Evolutionary conservation across 768 basidiomycete genomes (phyloP).

Genomic region (Punctularia strigosozonata): DNA sequence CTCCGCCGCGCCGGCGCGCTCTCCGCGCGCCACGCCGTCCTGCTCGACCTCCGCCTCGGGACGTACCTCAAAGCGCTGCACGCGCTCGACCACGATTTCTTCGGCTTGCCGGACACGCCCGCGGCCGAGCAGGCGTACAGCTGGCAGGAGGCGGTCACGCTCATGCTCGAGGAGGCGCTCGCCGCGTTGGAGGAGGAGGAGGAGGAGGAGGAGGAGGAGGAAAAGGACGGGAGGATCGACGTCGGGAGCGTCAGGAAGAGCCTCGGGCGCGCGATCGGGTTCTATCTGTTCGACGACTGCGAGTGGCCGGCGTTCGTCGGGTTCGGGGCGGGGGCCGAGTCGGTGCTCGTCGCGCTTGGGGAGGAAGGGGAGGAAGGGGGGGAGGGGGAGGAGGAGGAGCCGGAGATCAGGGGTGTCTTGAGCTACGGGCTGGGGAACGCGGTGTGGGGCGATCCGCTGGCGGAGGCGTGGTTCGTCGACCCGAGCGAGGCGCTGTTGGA

Average conservation of each 20-base stretch:
- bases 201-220: conserved; percentile 12
- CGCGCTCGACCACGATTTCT: conserved; percentile 59
- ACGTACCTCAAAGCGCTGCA: conserved; percentile 53
- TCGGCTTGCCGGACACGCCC: conserved; percentile 34
- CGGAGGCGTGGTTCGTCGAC: conserved; percentile 52
- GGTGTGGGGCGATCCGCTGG: conserved; percentile 67
- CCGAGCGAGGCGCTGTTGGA: conserved; percentile 42
- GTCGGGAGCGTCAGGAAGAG: conserved; percentile 32
- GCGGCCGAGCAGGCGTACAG: conserved; percentile 32
- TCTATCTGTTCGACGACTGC: conserved; percentile 67
- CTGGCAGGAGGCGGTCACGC: conserved; percentile 69
- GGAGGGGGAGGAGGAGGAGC: conserved; percentile 13
- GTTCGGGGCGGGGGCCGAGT: conserved; percentile 47
- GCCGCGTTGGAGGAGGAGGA: conserved; percentile 23
- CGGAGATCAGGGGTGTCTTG: conserved; percentile 27
- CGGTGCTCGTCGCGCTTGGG: conserved; percentile 35
- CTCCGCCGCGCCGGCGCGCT: conserved; percentile 23
- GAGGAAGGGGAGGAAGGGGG: no score
- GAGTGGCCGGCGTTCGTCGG: conserved; percentile 59
- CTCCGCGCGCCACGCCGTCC: conserved; percentile 24
- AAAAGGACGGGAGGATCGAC: conserved; percentile 19
- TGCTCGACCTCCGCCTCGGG: conserved; percentile 53
- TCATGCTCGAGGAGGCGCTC: conserved; percentile 45
- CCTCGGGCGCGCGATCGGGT: conserved; percentile 61
- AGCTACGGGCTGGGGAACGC: conserved; percentile 32